Evolutionary conservation across 2,329 filamentous ascomycete genomes (phyloP).

Genomic region (Talaromyces funiculosus): DNA sequence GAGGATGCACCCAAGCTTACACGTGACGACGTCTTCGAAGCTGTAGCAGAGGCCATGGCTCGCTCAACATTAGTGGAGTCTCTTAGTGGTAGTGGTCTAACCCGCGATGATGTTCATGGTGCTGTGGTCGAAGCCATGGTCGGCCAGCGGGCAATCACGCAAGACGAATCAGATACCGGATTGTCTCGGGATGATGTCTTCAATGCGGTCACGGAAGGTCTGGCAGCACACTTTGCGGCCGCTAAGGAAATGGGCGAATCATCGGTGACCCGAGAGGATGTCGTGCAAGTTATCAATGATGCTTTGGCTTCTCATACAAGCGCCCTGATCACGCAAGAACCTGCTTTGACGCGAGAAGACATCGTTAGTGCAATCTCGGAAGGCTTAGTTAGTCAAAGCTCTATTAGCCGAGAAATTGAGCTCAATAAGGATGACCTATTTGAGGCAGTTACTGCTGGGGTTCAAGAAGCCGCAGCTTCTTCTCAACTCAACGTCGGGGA

Average conservation of each 20-base stretch:
- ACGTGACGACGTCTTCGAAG: conserved; percentile 52
- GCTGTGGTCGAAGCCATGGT: conserved; percentile 54
- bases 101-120: conserved; percentile 52
- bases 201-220: conserved; percentile 54
- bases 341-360: conserved; percentile 48
- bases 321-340: conserved; percentile 38
- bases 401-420: conserved; percentile 55
- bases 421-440: conserved; percentile 50
- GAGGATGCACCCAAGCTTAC: conserved; percentile 38
- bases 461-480: conserved; percentile 49
- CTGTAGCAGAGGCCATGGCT: conserved; percentile 19
- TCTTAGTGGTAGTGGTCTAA: conserved; percentile 35
- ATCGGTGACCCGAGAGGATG: conserved; percentile 48
- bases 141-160: conserved; percentile 38
- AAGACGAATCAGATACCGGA: conserved; percentile 27
- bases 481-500: conserved; percentile 50
- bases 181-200: conserved; percentile 54
- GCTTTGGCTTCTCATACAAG: conserved; percentile 47
- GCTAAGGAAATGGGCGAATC: conserved; percentile 53
- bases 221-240: conserved; percentile 43
- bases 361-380: conserved; percentile 55
- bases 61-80: conserved; percentile 14
- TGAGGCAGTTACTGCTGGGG: conserved; percentile 53
- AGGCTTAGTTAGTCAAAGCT: conserved; percentile 47
- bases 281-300: conserved; percentile 56